Base-by-base conservation (phyloP, 2,329 filamentous ascomycete species). In the Lecanicillium sp. region DNA sequence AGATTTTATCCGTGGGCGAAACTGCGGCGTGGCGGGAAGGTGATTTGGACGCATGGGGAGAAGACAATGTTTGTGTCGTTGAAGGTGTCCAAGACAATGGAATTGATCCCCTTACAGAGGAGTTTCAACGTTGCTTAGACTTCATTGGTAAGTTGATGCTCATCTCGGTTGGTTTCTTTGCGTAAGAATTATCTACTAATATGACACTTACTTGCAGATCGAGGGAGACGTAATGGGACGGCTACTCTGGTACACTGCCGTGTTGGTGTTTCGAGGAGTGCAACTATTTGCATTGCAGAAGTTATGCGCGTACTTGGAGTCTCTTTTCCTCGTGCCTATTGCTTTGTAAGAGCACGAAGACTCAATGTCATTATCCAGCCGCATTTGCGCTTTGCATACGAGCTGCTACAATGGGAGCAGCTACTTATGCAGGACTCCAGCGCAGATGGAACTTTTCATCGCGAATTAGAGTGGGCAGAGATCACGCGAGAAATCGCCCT, bases 321-420 rank as follows among this genome's bases (percentile, higher is more conserved):
- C 47, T 92, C 87, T 1, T 90, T 96, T 51, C 88, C 92, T 11
- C 76, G 85, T 40, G 92, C 92, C 43, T 98, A 98, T 61, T 96
- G 92, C 59, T 96, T 90, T 59, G 92, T 98, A 28, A 81, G 92
- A 22, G 92, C 92, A 15, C 77, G 92, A 38, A 75, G 92, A 44
- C 70, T 98, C 34, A 98, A 98, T 55, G 92, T 98, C 37, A 98
- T 98, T 47, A 96, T 98, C 47, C 92, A 98, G 59, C 92, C 92
- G 11, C 90, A 98, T 65, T 71, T 98, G 40, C 77, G 87, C 42
- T 98, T 98, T 63, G 84, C 85, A 49, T 95, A 96, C 55, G 92
- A 98, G 63, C 73, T 98, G 20, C 71, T 98, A 36, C 94, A 94
- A 59, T 96, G 90, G 87, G 92, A 98, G 61, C 90, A 95, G 59